Percentiles rank a stretch among this genome's conserved stretches.
Evolutionary conservation across 2,329 filamentous ascomycete species (phyloP).

Genomic region (Keithomyces neogunnii): DNA sequence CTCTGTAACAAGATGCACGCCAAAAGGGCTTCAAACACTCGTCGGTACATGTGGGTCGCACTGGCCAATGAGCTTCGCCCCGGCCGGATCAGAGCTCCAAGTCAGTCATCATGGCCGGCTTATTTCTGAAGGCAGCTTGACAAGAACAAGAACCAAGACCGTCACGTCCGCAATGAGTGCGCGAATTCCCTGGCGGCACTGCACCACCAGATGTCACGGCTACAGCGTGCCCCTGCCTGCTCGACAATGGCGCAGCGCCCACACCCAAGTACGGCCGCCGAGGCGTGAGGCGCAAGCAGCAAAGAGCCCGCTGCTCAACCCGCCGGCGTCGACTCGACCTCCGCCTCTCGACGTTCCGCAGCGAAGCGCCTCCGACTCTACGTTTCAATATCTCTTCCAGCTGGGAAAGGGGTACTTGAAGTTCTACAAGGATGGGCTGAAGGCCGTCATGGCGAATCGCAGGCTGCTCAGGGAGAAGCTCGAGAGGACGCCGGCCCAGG

Average conservation of each 20-base stretch:
- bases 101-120: background rate
- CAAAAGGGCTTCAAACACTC: background rate
- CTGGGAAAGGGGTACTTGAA: conserved; percentile 66
- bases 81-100: background rate
- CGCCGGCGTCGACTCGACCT: conserved; percentile 64
- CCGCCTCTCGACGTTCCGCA: conserved; percentile 57
- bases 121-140: background rate
- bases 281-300: conserved; percentile 14
- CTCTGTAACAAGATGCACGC: too few relatives aligned
- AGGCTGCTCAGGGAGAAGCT: conserved; percentile 38
- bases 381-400: conserved; percentile 41
- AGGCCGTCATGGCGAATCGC: conserved; percentile 63
- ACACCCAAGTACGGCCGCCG: conserved; percentile 12
- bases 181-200: conserved; percentile 22
- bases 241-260: conserved; percentile 14
- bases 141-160: background rate
- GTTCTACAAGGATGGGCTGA: conserved; percentile 85
- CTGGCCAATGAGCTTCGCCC: background rate
- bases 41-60: background rate
- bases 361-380: conserved; percentile 29
- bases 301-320: conserved; percentile 49
- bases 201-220: conserved; percentile 10
- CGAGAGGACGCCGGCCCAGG: conserved; percentile 41
- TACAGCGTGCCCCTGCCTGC: conserved; percentile 8
- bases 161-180: conserved; percentile 19